phyloP scores from a whole-genome alignment of 306 rosid species.

The Ceratonia siliqua region DNA sequence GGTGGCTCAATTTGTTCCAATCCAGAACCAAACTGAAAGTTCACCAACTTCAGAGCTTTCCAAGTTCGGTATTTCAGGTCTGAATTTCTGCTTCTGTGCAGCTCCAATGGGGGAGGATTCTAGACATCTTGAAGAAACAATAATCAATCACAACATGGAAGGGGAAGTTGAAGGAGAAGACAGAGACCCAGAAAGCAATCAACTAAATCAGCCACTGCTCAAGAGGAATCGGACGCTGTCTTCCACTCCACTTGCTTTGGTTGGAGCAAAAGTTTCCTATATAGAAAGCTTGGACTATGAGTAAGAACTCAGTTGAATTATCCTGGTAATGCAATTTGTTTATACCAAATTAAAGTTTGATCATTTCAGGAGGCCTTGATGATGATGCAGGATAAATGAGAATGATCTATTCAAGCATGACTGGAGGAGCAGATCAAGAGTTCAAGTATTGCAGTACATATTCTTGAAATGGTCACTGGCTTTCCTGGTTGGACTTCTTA shows the following conservation, averaged over 20 bases:
- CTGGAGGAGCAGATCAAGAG: constrained; percentile 85
- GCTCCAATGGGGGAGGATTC: constrained; percentile 53
- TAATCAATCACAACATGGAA: constrained; percentile 37
- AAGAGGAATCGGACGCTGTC: constrained; percentile 72
- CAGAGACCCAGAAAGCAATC: constrained; percentile 70
- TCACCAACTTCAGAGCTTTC: background rate
- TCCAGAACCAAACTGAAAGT: constrained; percentile 23
- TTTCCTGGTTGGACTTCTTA: constrained; percentile 79
- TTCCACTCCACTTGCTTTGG: constrained; percentile 71
- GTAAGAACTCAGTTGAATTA: constrained; percentile 39
- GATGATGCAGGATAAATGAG: constrained; percentile 80
- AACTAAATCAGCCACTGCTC: constrained; percentile 57
- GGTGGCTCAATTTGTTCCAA: constrained; percentile 15
- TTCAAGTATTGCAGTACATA: constrained; percentile 74
- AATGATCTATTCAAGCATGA: constrained; percentile 87
- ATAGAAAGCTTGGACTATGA: constrained; percentile 90
- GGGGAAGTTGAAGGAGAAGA: constrained; percentile 50
- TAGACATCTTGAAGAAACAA: constrained; percentile 26
- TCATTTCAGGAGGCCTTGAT: constrained; percentile 10
- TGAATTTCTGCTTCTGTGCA: too few relatives aligned
- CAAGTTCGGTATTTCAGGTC: background rate
- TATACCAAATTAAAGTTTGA: background rate
- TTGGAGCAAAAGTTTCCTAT: constrained; percentile 77
- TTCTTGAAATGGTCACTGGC: constrained; percentile 76
- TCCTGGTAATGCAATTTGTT: background rate